phyloP scores from a whole-genome alignment of 2,329 filamentous ascomycete species.

The Colletotrichum cordylinicola region DNA sequence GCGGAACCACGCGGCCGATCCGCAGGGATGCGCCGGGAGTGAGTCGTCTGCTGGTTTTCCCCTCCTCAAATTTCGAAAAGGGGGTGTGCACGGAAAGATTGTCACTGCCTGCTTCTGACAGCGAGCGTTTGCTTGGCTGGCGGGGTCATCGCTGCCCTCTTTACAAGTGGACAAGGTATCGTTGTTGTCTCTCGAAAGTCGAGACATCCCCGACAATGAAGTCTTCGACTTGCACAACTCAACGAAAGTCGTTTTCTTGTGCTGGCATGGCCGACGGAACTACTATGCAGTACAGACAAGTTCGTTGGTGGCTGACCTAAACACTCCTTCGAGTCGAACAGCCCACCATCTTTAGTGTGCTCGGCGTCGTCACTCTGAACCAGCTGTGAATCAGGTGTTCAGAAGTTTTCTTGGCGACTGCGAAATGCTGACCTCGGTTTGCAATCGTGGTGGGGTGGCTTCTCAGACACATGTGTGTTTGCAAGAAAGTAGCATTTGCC shows the following conservation, averaged over 20 bases:
- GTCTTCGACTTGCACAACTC: background rate
- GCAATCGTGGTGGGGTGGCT: background rate
- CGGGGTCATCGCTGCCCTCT: background rate
- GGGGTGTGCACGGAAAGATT: conserved; percentile 17
- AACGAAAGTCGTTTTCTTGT: background rate
- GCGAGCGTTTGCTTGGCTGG: background rate
- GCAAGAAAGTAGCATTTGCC: background rate
- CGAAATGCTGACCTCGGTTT: background rate
- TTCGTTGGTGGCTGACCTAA: background rate
- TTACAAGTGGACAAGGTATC: background rate
- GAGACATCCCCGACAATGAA: background rate
- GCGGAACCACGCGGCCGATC: conserved; percentile 36
- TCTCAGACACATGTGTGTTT: background rate
- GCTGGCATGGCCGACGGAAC: background rate
- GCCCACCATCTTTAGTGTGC: background rate
- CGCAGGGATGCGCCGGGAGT: conserved; percentile 29
- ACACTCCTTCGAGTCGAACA: background rate
- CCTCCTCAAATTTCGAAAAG: conserved; percentile 23
- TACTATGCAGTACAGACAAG: no score
- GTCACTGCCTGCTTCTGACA: conserved; percentile 21
- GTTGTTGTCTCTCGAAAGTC: background rate
- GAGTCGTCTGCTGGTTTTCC: background rate
- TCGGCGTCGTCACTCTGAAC: background rate
- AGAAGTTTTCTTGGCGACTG: background rate
- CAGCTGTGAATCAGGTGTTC: background rate